These are phyloP conservation scores for Phaffomyces thermotolerans DNA, from an alignment of 805 yeast species.

Conservation along the genomic window DNA sequence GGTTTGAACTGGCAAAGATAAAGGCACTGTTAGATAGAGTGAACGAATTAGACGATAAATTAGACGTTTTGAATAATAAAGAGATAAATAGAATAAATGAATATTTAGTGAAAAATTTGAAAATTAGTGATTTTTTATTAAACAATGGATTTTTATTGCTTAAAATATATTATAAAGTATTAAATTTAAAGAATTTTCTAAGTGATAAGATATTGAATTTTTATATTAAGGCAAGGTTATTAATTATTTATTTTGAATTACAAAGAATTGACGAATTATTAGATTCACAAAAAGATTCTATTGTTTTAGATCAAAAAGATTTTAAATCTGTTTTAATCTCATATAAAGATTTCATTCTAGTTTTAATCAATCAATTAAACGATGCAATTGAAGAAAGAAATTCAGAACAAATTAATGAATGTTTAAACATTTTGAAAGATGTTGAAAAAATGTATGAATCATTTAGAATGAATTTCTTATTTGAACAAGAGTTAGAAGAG, in stretches of 20 bases:
- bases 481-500: constrained; percentile 25
- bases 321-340: constrained; percentile 39
- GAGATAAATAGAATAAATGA: constrained; percentile 2
- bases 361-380: constrained; percentile 50
- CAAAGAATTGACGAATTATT: constrained; percentile 32
- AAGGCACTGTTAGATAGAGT: constrained; percentile 4
- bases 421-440: constrained; percentile 58
- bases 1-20: constrained; percentile 2
- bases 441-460: constrained; percentile 70
- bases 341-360: constrained; percentile 53
- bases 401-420: constrained; percentile 53
- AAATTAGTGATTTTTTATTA: constrained; percentile 9
- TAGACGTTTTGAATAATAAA: neutral
- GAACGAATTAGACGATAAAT: constrained; percentile 4
- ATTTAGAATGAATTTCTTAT: constrained; percentile 32
- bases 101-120: constrained; percentile 5
- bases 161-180: constrained; percentile 26
- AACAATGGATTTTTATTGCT: constrained; percentile 20
- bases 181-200: constrained; percentile 43
- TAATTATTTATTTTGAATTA: constrained; percentile 57
- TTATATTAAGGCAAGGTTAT: constrained; percentile 59
- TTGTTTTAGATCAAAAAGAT: constrained; percentile 21
- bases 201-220: constrained; percentile 48
- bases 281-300: constrained; percentile 15
- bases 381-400: constrained; percentile 47